Base-by-base conservation (phyloP, 345 rosid genomes). In the Bretschneidera sinensis region DNA sequence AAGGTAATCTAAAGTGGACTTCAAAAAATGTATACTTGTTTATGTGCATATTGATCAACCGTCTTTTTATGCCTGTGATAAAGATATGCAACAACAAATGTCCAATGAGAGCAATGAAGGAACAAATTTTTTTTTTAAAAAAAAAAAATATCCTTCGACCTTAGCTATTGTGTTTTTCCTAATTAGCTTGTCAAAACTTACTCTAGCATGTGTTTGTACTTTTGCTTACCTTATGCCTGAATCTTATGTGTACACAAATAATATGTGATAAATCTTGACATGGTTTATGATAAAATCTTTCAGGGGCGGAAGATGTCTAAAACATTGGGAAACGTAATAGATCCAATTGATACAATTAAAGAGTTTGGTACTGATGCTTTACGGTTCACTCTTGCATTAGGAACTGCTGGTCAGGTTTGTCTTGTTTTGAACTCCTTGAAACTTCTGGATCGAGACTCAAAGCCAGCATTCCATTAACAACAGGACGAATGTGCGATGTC, bases 231-330 rank as follows among this genome's bases (percentile, higher is more conserved):
- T 39, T 39, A 39, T 39, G 45, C 23, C 17, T 22, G 21, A 24
- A 59, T 34, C 17, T 39, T 55, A 34, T 34, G 5, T 73, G 57
- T 48, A 31, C 53, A 24, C 34, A 39, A 39, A 1, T 39, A 39
- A 39, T 39, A 39, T 6, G 18, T n/a, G n/a, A 39, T 39, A 39
- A 14, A 39, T 39, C 45, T 39, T 39, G 45, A 11, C 16, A 7
- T 39, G 45, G 4, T 39, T 1, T 4, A 39, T 39, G 10, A 39
- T 39, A 22, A 65, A 23, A 24, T 61, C 4, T 78, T 74, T 77
- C 88, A 92, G 98, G 98, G 97, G 61, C 79, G 87, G 51, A 92
- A 92, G 78, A 92, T 92, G 98, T 92, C 98, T 53, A 92, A 92
- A 74, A 71, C 90, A 57, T 73, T 89, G 59, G 98, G 98, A 19